These are phyloP conservation scores for Botryobasidium botryosum DNA, from an alignment of 768 basidiomycete species.

Conservation along the genomic window DNA sequence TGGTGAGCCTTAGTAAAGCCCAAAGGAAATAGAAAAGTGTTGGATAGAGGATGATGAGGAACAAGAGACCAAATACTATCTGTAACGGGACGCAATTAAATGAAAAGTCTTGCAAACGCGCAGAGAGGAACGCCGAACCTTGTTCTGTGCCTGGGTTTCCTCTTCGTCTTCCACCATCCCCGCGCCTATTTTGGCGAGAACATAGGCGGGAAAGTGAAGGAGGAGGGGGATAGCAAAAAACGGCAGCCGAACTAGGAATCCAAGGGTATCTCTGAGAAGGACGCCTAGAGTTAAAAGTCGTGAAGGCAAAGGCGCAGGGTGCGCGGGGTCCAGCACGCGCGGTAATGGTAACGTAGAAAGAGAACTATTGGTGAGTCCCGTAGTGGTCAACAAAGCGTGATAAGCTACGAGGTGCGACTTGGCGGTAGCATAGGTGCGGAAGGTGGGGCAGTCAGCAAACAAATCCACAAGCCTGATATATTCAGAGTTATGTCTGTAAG, in stretches of 20 bases:
- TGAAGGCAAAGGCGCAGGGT: conserved; percentile 45
- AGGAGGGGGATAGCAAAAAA: conserved; percentile 29
- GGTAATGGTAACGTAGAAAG: conserved; percentile 76
- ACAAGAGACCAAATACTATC: conserved; percentile 57
- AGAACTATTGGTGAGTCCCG: conserved; percentile 70
- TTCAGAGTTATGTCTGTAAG: conserved; percentile 2
- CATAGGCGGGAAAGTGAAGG: conserved; percentile 42
- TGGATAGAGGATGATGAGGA: conserved; percentile 67
- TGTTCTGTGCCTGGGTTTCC: conserved; percentile 94
- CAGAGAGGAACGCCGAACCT: conserved; percentile 23
- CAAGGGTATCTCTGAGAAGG: conserved; percentile 62
- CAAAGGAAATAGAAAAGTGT: conserved; percentile 73
- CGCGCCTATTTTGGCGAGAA: conserved; percentile 61
- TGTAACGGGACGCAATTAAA: neutral
- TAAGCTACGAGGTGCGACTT: conserved; percentile 68
- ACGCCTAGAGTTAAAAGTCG: conserved; percentile 65
- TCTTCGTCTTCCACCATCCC: conserved; percentile 68
- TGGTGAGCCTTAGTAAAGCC: conserved; percentile 64
- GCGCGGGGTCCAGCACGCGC: conserved; percentile 48
- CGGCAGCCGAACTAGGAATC: conserved; percentile 60
- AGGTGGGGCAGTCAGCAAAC: conserved; percentile 51
- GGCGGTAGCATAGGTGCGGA: conserved; percentile 40
- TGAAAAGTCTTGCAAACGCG: neutral
- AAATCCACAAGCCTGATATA: conserved; percentile 66
- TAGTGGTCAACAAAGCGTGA: conserved; percentile 67